Conservation (phyloP, 257 asterid species). For the Plantago ovata region DNA sequence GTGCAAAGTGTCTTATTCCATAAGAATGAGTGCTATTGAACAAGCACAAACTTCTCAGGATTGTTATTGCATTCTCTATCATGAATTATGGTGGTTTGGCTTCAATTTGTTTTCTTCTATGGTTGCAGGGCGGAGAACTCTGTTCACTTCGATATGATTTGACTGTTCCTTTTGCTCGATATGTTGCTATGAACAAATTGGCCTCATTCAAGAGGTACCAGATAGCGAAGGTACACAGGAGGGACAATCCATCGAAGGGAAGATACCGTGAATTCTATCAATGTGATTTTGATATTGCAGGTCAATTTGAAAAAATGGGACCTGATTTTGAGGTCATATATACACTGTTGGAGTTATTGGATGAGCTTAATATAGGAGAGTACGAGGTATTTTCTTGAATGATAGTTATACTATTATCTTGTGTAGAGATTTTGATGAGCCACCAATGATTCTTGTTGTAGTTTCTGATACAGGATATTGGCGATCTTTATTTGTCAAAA, state of each 20-base stretch:
- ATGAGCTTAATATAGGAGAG: constrained; percentile 87
- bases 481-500: too few relatives aligned
- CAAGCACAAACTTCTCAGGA: too few relatives aligned
- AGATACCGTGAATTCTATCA: constrained; percentile 97
- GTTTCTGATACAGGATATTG: too few relatives aligned
- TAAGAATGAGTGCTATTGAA: neutral
- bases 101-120: neutral
- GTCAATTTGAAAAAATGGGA: constrained; percentile 89
- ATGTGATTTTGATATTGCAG: constrained; percentile 94
- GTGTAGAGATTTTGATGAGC: neutral
- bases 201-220: constrained; percentile 90
- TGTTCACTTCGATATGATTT: constrained; percentile 95
- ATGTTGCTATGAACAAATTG: constrained; percentile 88
- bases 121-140: constrained; percentile 94
- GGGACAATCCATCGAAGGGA: constrained; percentile 98
- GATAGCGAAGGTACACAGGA: too few relatives aligned
- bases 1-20: neutral
- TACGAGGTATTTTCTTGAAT: constrained; percentile 56
- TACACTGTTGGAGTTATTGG: constrained; percentile 79
- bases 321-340: constrained; percentile 92
- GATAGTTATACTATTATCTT: neutral
- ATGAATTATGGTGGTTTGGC: constrained; percentile 2
- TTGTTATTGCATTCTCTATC: too few relatives aligned
- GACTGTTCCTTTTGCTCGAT: constrained; percentile 93
- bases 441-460: too few relatives aligned